Conservation (phyloP, 768 basidiomycete species). For the Podaxis sp. region DNA sequence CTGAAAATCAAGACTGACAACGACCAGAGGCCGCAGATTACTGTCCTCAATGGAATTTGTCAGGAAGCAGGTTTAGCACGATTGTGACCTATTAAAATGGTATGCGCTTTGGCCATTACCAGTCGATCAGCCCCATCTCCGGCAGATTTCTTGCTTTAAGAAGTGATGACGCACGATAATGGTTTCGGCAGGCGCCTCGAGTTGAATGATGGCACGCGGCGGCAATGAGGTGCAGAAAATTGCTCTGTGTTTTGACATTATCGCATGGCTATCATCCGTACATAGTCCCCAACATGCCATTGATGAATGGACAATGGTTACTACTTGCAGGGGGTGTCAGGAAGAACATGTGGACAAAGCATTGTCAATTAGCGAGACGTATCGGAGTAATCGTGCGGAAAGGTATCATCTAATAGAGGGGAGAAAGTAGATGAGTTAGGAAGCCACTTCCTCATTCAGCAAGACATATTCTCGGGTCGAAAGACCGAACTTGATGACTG, state of each 20-base stretch:
- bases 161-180: constrained; percentile 17
- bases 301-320: constrained; percentile 13
- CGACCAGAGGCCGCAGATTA: neutral
- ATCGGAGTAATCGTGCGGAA: constrained; percentile 13
- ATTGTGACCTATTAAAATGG: neutral
- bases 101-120: neutral
- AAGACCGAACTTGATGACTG: constrained; percentile 85
- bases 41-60: neutral
- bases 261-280: constrained; percentile 14
- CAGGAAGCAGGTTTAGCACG: neutral
- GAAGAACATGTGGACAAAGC: constrained; percentile 13
- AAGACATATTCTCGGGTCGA: constrained; percentile 84
- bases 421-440: constrained; percentile 10
- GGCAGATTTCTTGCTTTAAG: constrained; percentile 6
- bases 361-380: constrained; percentile 16
- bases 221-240: constrained; percentile 12
- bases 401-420: constrained; percentile 1
- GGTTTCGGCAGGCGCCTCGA: constrained; percentile 10
- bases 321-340: constrained; percentile 10
- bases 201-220: constrained; percentile 13
- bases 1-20: neutral
- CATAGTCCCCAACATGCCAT: constrained; percentile 13
- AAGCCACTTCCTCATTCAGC: constrained; percentile 73
- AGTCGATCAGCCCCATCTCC: constrained; percentile 10
- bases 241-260: constrained; percentile 8